A percentile compares a stretch with the other conserved stretches of the same genome.
These are phyloP conservation scores for Penicillium sp. DNA, from an alignment of 2,329 filamentous ascomycete genomes.

Conservation along the genomic window DNA sequence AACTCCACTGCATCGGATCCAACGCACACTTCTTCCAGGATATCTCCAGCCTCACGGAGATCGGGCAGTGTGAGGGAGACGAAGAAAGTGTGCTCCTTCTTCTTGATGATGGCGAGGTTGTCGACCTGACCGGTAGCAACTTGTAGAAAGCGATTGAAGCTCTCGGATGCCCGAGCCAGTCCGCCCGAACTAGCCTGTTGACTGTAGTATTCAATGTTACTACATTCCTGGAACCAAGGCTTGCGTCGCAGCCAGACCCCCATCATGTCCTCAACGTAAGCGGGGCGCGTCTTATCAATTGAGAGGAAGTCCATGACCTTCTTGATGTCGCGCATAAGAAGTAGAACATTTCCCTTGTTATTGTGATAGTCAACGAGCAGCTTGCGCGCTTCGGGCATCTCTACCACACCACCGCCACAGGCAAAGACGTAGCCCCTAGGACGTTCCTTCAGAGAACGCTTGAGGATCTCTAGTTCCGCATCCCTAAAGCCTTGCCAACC, in stretches of 20 bases:
- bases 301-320: constrained; percentile 88
- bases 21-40: constrained; percentile 74
- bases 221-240: constrained; percentile 89
- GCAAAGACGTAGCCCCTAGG: constrained; percentile 81
- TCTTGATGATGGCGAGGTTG: constrained; percentile 63
- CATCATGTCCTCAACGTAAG: constrained; percentile 91
- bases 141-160: constrained; percentile 75
- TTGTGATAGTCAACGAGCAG: constrained; percentile 75
- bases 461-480: constrained; percentile 76
- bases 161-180: constrained; percentile 61
- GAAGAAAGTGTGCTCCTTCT: constrained; percentile 81
- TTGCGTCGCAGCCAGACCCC: constrained; percentile 87
- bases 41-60: constrained; percentile 65
- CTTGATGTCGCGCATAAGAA: constrained; percentile 85
- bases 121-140: constrained; percentile 67
- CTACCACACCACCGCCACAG: constrained; percentile 91
- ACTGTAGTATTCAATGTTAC: constrained; percentile 92
- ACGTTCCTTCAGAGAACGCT: constrained; percentile 74
- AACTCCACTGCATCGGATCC: constrained; percentile 93
- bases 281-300: constrained; percentile 86
- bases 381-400: constrained; percentile 78
- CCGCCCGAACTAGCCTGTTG: constrained; percentile 62
- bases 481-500: constrained; percentile 91
- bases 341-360: constrained; percentile 79
- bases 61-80: constrained; percentile 86